Evolutionary conservation across 192 early-diverging fungal genomes (phyloP).

Genomic region (Entomortierella parvispora): DNA sequence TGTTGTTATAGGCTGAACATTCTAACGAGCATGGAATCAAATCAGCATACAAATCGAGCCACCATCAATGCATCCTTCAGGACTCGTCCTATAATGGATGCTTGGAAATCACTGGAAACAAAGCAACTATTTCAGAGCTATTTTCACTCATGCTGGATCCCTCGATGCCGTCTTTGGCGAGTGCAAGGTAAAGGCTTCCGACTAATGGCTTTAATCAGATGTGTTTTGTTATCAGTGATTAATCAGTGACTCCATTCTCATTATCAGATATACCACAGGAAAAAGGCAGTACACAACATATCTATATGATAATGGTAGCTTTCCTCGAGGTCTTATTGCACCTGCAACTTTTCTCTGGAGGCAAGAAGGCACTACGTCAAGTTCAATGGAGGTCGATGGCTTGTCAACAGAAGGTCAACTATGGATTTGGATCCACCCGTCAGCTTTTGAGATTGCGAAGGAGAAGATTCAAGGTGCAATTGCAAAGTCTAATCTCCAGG

Average conservation of each 20-base stretch:
- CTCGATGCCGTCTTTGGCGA: constrained; percentile 56
- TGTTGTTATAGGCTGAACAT: constrained; percentile 76
- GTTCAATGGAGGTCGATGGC: constrained; percentile 15
- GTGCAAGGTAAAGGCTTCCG: constrained; percentile 35
- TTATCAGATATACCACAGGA: constrained; percentile 68
- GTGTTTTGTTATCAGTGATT: background rate
- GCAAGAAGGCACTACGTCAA: constrained; percentile 26
- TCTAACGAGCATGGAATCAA: constrained; percentile 89
- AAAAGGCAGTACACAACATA: constrained; percentile 63
- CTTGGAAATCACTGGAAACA: constrained; percentile 74
- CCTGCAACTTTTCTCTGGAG: constrained; percentile 85
- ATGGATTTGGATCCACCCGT: constrained; percentile 89
- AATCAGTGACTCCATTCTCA: background rate
- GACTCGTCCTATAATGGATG: constrained; percentile 87
- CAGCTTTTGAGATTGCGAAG: constrained; percentile 61
- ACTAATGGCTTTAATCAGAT: background rate
- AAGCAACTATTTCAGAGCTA: constrained; percentile 55
- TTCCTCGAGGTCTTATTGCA: constrained; percentile 71
- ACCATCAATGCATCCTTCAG: constrained; percentile 79
- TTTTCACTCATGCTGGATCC: constrained; percentile 73
- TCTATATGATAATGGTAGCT: constrained; percentile 62
- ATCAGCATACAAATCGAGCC: constrained; percentile 79
- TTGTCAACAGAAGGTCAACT: constrained; percentile 55
- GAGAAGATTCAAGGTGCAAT: constrained; percentile 39
- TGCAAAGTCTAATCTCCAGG: constrained; percentile 1